Conservation (phyloP, 116 monocot species). For the Papilionanthe hybrid region DNA sequence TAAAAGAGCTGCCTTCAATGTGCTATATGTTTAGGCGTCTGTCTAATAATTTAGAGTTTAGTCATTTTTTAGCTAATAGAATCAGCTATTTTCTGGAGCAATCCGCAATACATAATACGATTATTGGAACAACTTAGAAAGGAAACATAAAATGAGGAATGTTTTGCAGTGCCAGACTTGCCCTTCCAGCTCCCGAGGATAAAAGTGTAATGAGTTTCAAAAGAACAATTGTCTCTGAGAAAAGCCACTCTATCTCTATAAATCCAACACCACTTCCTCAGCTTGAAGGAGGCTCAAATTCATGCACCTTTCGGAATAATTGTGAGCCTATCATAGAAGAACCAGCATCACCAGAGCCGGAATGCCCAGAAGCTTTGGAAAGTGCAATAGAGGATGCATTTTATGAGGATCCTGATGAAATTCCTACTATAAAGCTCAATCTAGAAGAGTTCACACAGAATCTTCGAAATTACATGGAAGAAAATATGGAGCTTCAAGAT, state of each 20-base stretch:
- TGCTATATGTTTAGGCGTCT: neutral
- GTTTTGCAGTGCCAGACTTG: conserved; percentile 66
- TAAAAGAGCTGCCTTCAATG: neutral
- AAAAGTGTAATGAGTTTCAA: conserved; percentile 31
- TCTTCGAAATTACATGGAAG: conserved; percentile 49
- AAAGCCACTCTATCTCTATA: neutral
- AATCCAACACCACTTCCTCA: conserved; percentile 22
- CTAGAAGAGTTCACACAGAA: conserved; percentile 67
- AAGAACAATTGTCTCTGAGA: conserved; percentile 12
- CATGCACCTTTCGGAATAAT: neutral
- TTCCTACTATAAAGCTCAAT: conserved; percentile 64
- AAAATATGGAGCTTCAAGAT: conserved; percentile 40
- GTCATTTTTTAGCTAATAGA: neutral
- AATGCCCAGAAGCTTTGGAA: conserved; percentile 34
- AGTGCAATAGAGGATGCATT: conserved; percentile 68
- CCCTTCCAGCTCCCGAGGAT: conserved; percentile 76
- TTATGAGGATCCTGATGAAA: conserved; percentile 74
- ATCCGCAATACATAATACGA: neutral
- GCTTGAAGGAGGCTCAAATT: conserved; percentile 21
- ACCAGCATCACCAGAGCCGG: conserved; percentile 72
- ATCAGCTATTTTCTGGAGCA: neutral
- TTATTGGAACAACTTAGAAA: neutral
- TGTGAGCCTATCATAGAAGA: conserved; percentile 76
- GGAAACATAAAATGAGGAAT: neutral
- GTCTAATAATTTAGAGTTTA: neutral